Base-by-base conservation (phyloP, 2,329 filamentous ascomycete species). In the Bipolaris victoriae region DNA sequence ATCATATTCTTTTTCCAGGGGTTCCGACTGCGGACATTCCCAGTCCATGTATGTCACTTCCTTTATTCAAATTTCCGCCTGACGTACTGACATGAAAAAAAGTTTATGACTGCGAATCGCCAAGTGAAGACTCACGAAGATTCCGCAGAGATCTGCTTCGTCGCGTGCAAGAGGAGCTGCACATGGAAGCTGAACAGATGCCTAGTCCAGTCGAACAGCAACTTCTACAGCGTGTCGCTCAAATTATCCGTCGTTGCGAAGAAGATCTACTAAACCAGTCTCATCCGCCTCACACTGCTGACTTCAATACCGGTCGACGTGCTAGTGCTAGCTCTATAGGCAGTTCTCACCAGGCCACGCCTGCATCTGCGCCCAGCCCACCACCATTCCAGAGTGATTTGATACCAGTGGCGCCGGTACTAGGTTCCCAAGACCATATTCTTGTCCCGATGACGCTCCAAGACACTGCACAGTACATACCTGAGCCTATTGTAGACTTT, bases 1-100 rank as follows among this genome's bases (percentile, higher is more conserved):
- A 76, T 60, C 62, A 67, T 3, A 60, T 78, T 0, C 62, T 80
- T 1, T 79, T 80, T 33, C 75, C 77, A 0, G 69, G 62, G 2
- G 66, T 70, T 0, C 16, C 50, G 2, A 48, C 66, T 13, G 71
- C 67, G 3, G 64, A 66, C 26, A 71, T 73, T 3, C 77, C 77
- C 2, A 70, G 64, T 16, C 76, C 76, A 9, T 77, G 76, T 78
- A 67, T 61, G 70, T 63, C 5, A 7, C 22, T 1, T 33, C 18
- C 1, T 18, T n/a, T n/a, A 13, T 1, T 3, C 3, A 15, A 22
- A 29, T 26, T 26, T 15, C 16, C 13, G 11, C 4, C 18, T 5
- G 11, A 11, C 5, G 4, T 24, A 16, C 58, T 65, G 24, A 65
- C 41, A 35, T 10, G 2, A 22, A 4, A 1, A 1, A 1, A 7